Conservation (phyloP, 352 stramenopile species). For the Plasmopara viticola region DNA sequence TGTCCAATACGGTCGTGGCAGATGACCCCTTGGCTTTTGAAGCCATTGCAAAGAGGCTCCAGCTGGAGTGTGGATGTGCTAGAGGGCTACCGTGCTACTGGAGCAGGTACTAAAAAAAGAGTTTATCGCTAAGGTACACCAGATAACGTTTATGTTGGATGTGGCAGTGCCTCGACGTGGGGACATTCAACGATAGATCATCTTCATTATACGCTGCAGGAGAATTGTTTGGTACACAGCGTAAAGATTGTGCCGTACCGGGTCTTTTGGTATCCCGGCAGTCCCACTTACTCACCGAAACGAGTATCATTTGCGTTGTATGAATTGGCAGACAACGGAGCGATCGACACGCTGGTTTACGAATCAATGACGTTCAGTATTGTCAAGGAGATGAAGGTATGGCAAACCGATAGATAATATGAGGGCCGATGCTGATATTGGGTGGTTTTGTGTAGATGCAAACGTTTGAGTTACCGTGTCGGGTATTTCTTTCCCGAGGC, state of each 20-base stretch:
- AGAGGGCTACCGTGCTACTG: slow-evolving; percentile 64
- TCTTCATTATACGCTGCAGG: slow-evolving; percentile 54
- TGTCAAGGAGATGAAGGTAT: slow-evolving; percentile 52
- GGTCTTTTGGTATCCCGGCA: slow-evolving; percentile 70
- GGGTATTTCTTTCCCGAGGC: slow-evolving; percentile 40
- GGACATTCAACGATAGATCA: slow-evolving; percentile 37
- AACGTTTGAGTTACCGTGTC: slow-evolving; percentile 38
- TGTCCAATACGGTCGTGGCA: slow-evolving; percentile 22
- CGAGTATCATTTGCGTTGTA: slow-evolving; percentile 57
- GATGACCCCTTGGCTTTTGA: slow-evolving; percentile 30
- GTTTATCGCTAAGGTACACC: background rate
- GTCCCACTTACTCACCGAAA: slow-evolving; percentile 58
- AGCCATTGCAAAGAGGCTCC: slow-evolving; percentile 35
- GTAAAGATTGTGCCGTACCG: slow-evolving; percentile 68
- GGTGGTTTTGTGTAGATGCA: slow-evolving; percentile 32
- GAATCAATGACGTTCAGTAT: slow-evolving; percentile 49
- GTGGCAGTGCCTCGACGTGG: slow-evolving; percentile 32
- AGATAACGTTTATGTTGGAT: slow-evolving; percentile 3
- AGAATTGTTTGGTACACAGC: slow-evolving; percentile 35
- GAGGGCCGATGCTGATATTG: background rate
- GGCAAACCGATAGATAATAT: background rate
- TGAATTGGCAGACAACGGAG: slow-evolving; percentile 23
- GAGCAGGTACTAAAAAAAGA: slow-evolving; percentile 47
- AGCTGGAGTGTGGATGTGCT: slow-evolving; percentile 66
- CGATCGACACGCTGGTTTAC: slow-evolving; percentile 29